A percentile compares a stretch with the other conserved stretches of the same genome.
These are phyloP conservation scores for Saussurea involucrata DNA, from an alignment of 129 eudicot species.

Conservation along the genomic window DNA sequence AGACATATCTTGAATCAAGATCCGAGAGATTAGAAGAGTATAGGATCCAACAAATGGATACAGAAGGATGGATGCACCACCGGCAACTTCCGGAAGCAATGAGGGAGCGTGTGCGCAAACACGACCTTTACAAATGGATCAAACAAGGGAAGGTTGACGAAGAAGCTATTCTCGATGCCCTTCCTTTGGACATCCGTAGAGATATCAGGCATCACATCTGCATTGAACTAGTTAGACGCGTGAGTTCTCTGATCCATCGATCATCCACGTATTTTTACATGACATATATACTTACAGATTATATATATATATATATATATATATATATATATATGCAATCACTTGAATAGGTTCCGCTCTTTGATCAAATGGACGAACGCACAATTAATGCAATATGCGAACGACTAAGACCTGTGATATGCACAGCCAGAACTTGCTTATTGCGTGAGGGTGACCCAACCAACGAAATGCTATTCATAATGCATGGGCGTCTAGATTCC, in stretches of 20 bases:
- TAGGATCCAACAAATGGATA: constrained; percentile 62
- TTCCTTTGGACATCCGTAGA: constrained; percentile 67
- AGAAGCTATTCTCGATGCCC: constrained; percentile 48
- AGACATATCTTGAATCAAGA: constrained; percentile 76
- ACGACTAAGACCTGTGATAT: constrained; percentile 45
- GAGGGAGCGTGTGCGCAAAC: constrained; percentile 58
- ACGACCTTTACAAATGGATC: constrained; percentile 64
- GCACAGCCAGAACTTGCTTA: constrained; percentile 53
- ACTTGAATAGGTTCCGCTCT: constrained; percentile 59
- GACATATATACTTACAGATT: background rate
- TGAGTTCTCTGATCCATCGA: constrained; percentile 26
- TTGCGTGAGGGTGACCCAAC: constrained; percentile 75
- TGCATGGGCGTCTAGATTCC: constrained; percentile 60
- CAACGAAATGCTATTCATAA: constrained; percentile 68
- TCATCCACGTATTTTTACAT: background rate
- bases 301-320: no score
- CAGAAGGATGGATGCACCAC: constrained; percentile 81
- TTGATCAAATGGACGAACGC: constrained; percentile 74
- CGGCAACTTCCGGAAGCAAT: constrained; percentile 66
- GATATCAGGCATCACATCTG: constrained; percentile 82
- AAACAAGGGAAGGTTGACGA: constrained; percentile 69
- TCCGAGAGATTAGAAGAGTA: constrained; percentile 66
- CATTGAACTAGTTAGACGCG: constrained; percentile 65
- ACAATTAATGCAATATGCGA: constrained; percentile 74
- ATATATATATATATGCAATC: background rate